Evolutionary conservation across 441 rosid species (phyloP).

Genomic region (Aleurites moluccanus): DNA sequence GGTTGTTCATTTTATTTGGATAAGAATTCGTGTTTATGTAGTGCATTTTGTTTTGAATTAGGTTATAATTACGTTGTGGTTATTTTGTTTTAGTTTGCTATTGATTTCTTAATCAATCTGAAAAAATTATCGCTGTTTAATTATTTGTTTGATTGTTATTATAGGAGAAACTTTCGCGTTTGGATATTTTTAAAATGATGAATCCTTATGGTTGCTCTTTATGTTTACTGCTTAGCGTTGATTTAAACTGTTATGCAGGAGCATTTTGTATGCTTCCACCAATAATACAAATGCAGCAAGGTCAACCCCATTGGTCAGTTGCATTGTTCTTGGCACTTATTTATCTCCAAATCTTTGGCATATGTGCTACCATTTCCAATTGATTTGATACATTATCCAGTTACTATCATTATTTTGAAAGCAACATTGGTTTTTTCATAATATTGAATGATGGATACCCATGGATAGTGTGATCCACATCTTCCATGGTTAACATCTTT

Average conservation of each 20-base stretch:
- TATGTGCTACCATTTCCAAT: background rate
- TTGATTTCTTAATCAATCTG: background rate
- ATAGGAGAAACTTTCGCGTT: too few species aligned
- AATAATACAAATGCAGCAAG: conserved; percentile 42
- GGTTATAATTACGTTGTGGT: too few species aligned
- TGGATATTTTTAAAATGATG: background rate
- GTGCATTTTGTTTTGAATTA: too few species aligned
- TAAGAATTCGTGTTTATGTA: background rate
- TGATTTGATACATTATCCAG: background rate
- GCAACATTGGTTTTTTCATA: background rate
- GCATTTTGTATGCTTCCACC: conserved; percentile 41
- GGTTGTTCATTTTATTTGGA: background rate
- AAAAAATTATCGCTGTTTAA: too few species aligned
- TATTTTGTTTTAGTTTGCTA: background rate
- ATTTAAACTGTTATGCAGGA: conserved; percentile 38
- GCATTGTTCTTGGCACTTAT: conserved; percentile 14
- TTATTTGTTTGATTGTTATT: too few species aligned
- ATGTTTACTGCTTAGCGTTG: conserved; percentile 3
- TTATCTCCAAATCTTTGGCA: conserved; percentile 9
- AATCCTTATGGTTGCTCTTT: too few species aligned
- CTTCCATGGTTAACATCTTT: background rate
- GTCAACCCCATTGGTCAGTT: conserved; percentile 62
- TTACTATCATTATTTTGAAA: background rate
- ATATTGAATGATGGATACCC: too few species aligned
- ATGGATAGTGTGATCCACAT: too few species aligned